These are phyloP conservation scores for Pestalotiopsis sp. DNA, from an alignment of 2,329 filamentous ascomycete genomes.

Conservation along the genomic window DNA sequence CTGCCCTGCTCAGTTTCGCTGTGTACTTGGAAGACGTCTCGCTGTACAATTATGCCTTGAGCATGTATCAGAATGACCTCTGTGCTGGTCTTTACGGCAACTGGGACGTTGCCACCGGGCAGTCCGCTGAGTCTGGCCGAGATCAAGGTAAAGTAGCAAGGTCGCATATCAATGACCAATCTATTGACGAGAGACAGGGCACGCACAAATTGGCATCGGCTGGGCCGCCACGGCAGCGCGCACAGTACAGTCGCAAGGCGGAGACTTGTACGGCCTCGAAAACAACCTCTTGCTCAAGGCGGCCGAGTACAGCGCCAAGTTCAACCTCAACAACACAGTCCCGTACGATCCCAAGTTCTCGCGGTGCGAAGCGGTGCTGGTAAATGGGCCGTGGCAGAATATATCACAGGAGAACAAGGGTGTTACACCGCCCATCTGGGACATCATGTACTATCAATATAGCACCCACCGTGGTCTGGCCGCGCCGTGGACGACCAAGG, in stretches of 20 bases:
- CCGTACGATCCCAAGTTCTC: constrained; percentile 36
- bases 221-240: constrained; percentile 37
- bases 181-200: constrained; percentile 7
- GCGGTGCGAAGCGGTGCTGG: constrained; percentile 40
- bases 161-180: not conserved
- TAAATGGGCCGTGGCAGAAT: constrained; percentile 37
- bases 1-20: constrained; percentile 38
- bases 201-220: constrained; percentile 31
- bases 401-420: not conserved
- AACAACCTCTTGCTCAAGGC: constrained; percentile 35
- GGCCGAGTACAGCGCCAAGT: constrained; percentile 40
- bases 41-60: constrained; percentile 40
- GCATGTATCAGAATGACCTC: constrained; percentile 35
- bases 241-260: constrained; percentile 35
- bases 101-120: constrained; percentile 33
- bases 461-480: not conserved
- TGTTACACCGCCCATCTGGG: not conserved
- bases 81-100: constrained; percentile 36
- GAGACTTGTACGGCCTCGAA: constrained; percentile 32
- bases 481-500: not conserved
- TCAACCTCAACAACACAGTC: constrained; percentile 36
- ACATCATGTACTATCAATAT: not conserved
- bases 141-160: constrained; percentile 29
- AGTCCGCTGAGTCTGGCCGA: constrained; percentile 36
- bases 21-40: constrained; percentile 42